Conservation (phyloP, 2,329 filamentous ascomycete genomes). For the Phaeosphaeria sp. region DNA sequence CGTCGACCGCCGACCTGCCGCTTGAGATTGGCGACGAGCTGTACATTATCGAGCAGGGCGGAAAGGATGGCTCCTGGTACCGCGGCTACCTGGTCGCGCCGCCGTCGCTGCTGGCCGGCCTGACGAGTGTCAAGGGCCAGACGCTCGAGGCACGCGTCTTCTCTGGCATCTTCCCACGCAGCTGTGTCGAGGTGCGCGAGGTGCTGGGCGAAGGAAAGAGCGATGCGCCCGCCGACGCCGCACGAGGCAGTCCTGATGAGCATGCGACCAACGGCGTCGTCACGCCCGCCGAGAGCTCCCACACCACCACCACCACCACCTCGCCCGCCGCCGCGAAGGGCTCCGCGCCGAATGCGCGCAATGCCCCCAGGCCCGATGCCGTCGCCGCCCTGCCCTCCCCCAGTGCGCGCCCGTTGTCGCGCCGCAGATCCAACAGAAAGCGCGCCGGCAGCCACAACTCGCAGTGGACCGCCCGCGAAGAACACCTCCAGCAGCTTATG, state of each 20-base stretch:
- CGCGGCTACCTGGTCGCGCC: slow-evolving; percentile 94
- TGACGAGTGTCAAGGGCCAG: slow-evolving; percentile 90
- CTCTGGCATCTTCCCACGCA: slow-evolving; percentile 95
- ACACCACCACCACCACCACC: slow-evolving; percentile 21
- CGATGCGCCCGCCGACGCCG: slow-evolving; percentile 21
- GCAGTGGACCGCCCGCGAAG: slow-evolving; percentile 48
- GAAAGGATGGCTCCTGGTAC: slow-evolving; percentile 84
- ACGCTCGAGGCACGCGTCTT: slow-evolving; percentile 95
- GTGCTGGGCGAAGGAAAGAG: slow-evolving; percentile 70
- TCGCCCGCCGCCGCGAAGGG: slow-evolving; percentile 26
- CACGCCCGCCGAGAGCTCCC: slow-evolving; percentile 47
- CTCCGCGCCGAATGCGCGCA: background rate
- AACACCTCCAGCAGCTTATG: slow-evolving; percentile 46
- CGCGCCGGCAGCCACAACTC: slow-evolving; percentile 45
- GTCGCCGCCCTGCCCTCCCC: slow-evolving; percentile 32
- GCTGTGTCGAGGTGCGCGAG: slow-evolving; percentile 93
- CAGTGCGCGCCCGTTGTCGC: slow-evolving; percentile 33
- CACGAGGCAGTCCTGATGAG: slow-evolving; percentile 26
- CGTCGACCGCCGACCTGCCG: slow-evolving; percentile 86
- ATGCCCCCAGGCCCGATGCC: slow-evolving; percentile 33
- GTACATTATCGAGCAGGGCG: slow-evolving; percentile 97
- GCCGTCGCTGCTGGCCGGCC: slow-evolving; percentile 86
- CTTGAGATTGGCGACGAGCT: slow-evolving; percentile 98
- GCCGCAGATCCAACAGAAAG: slow-evolving; percentile 39
- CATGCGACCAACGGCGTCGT: slow-evolving; percentile 45